Evolutionary conservation across 306 rosid genomes (phyloP), one percentile per base, ranked within the genome.

Genomic region (Prunus salicina): DNA sequence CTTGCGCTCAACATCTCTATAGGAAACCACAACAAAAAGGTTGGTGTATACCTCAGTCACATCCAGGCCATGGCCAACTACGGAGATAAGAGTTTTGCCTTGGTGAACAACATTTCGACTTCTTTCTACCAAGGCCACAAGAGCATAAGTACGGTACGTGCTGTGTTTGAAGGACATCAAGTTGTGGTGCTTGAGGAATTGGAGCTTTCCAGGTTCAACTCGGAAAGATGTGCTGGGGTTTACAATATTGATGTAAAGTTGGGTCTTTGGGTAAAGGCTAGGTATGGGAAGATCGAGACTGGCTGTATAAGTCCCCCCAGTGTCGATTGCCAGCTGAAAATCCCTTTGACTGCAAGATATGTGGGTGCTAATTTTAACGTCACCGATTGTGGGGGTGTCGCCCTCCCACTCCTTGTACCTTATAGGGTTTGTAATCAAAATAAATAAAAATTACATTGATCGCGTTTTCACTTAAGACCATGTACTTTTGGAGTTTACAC

Each of bases 121-220:
- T 12, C 71, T 27, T 80, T 80, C 49, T 73, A 67, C 56, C 89
- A 78, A 68, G 88, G 93, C 3, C 93, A 86, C 68, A 88, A 84
- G 76, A 87, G 34, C 24, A 88, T 87, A 1, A 57, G 28, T 14
- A 9, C 12, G 2, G 15, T 90, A 24, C 72, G 7, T 22, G 71
- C 83, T 1, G 71, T 45, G 4, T 85, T 71, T 1, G n/a, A 55
- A 55, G 75, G 64, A 14, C 30, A 32, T 49, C 64, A 71, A 13
- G 15, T 18, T 7, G 3, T 71, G 63, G 43, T 55, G 28, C 53
- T 67, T 16, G 25, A 25, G 34, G 38, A 46, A 45, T 12, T 2
- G 34, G 57, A 46, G 38, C 18, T 45, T n/a, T 43, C 30, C 16
- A 20, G 12, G 38, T 46, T 25, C 22, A 67, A 46, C 6, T 1